A percentile compares a stretch with the other conserved stretches of the same genome.
Evolutionary conservation across 2,329 filamentous ascomycete species (phyloP).

Genomic region (Delphinella strobiligena): DNA sequence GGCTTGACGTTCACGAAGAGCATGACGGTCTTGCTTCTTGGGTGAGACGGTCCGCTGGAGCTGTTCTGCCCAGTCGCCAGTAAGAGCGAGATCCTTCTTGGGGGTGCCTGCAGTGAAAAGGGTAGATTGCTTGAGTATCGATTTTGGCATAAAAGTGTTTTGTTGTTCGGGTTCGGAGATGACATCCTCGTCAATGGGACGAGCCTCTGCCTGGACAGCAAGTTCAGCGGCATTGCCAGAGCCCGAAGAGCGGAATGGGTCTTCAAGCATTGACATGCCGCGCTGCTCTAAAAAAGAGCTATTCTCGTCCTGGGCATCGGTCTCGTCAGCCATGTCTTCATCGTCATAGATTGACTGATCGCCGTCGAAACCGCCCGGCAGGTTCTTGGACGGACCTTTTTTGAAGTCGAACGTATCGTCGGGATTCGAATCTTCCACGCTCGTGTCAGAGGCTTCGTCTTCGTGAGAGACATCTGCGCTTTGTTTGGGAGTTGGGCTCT

Average conservation of each 20-base stretch:
- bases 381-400: slow-evolving; percentile 36
- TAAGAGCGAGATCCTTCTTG: slow-evolving; percentile 43
- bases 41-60: slow-evolving; percentile 89
- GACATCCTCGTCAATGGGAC: slow-evolving; percentile 51
- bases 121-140: slow-evolving; percentile 34
- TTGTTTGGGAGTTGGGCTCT: slow-evolving; percentile 9
- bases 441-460: slow-evolving; percentile 24
- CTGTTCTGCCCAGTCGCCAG: slow-evolving; percentile 87
- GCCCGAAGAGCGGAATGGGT: slow-evolving; percentile 9
- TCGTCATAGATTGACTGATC: slow-evolving; percentile 46
- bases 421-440: slow-evolving; percentile 24
- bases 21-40: slow-evolving; percentile 75
- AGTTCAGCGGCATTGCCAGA: slow-evolving; percentile 3
- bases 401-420: slow-evolving; percentile 47
- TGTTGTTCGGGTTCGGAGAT: slow-evolving; percentile 55
- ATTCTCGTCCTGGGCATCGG: slow-evolving; percentile 42
- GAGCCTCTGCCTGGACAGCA: slow-evolving; percentile 1
- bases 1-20: slow-evolving; percentile 53
- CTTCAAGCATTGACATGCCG: slow-evolving; percentile 7
- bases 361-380: slow-evolving; percentile 70
- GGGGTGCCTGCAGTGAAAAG: slow-evolving; percentile 34
- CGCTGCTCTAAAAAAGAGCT: slow-evolving; percentile 20
- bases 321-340: slow-evolving; percentile 32
- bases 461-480: slow-evolving; percentile 15
- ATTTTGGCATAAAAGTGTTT: slow-evolving; percentile 27